Evolutionary conservation across 352 stramenopile genomes (phyloP), one percentile per base, ranked within the genome.

Genomic region (Globisporangium emineosum): DNA sequence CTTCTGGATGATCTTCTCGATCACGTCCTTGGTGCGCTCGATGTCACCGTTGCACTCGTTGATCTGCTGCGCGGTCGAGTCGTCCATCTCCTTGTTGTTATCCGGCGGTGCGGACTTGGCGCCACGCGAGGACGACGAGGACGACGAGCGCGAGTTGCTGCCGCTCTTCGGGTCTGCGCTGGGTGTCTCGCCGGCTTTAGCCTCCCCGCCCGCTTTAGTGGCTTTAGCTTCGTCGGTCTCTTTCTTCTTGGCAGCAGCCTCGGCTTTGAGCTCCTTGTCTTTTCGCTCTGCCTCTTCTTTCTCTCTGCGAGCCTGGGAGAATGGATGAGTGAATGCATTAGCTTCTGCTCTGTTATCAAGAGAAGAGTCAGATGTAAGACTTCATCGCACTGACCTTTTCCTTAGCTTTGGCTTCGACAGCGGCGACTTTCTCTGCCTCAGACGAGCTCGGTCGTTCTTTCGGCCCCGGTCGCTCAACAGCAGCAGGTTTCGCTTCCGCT

Each of bases 1-100:
- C 50, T 91, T 92, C 6, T 78, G 62, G 57, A 94, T 94, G 47
- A 96, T 71, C 60, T 89, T 88, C 65, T 93, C 84, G 15, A 93
- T 63, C 49, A 90, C 60, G 0, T 83, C 83, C 65, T 93, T 91
- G 9, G 83, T 91, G 49, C 74, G 76, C 64, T 92, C 83, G 62
- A 92, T 77, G 60, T 93, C 86, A 2, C 76, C 78, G 35, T 91
- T 93, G 67, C 83, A 91, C 43, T 89, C 82, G 12, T 72, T 69
- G 40, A 92, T 84, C 58, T 83, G 80, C 60, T 81, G 75, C 27
- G 76, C 50, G 32, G 89, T 65, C 5, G 73, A 68, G 40, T 88
- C 77, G 52, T 88, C 73, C 12, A 78, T 7, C 21, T 78, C 71
- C 43, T 73, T 86, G 64, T 86, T 90, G 54, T 81, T 76, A 57